These are phyloP conservation scores for Geotrichum candidum DNA, from an alignment of 1,139 yeast species.

Conservation along the genomic window DNA sequence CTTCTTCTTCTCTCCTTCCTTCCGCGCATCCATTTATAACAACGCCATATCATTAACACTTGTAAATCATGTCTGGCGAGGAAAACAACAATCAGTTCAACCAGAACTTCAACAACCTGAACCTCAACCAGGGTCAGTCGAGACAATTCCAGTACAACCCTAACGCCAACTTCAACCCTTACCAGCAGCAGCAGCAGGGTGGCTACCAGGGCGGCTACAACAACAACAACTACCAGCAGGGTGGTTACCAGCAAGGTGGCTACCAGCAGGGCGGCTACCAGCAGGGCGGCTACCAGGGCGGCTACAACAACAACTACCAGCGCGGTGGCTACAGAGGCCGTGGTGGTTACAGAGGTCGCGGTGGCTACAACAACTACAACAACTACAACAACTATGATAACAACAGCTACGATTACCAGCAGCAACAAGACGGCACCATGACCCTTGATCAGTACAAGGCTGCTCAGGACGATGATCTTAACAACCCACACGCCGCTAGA, in stretches of 20 bases:
- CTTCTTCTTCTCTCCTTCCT: background rate
- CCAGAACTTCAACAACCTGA: constrained; percentile 6
- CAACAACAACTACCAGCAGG: background rate
- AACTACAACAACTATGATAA: constrained; percentile 9
- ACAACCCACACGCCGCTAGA: constrained; percentile 32
- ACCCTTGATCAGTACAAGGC: constrained; percentile 83
- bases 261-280: constrained; percentile 14
- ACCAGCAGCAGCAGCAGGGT: background rate
- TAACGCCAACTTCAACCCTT: constrained; percentile 2
- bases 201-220: background rate
- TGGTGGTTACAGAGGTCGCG: constrained; percentile 16
- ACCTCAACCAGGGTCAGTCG: constrained; percentile 2
- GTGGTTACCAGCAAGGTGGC: constrained; percentile 10
- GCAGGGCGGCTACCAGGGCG: constrained; percentile 13
- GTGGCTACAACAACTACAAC: constrained; percentile 13
- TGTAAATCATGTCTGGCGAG: constrained; percentile 3
- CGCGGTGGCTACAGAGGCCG: constrained; percentile 17
- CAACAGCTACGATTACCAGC: constrained; percentile 22
- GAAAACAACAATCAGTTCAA: constrained; percentile 1
- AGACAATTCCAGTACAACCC: constrained; percentile 8
- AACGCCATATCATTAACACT: background rate
- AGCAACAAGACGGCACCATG: constrained; percentile 49
- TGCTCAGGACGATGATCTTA: constrained; percentile 43
- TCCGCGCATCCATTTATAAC: background rate
- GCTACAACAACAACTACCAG: constrained; percentile 14